Evolutionary conservation across 192 early-diverging fungal genomes (phyloP).

Genomic region (Backusella circina): DNA sequence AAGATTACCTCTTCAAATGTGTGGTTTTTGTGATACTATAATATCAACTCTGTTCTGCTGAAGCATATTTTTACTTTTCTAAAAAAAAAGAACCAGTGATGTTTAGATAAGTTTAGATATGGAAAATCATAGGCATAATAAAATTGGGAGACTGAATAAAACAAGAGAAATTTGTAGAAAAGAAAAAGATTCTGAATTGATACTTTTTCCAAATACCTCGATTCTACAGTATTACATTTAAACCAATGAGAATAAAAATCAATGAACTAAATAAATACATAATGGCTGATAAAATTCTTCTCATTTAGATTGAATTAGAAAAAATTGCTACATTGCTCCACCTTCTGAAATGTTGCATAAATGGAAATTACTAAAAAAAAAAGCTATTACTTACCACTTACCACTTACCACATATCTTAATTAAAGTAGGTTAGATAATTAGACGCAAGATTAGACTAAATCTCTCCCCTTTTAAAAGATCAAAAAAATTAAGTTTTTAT

Average conservation of each 20-base stretch:
- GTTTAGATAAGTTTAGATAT: background rate
- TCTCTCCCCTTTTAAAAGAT: background rate
- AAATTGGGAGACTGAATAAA: background rate
- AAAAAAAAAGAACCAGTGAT: background rate
- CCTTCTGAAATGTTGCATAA: too few species aligned
- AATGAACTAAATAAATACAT: too few species aligned
- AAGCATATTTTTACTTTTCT: background rate
- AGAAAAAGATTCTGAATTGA: too few species aligned
- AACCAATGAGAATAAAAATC: too few species aligned
- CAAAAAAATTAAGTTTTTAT: background rate
- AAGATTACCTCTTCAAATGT: too few species aligned
- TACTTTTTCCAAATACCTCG: too few species aligned
- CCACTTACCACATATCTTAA: background rate
- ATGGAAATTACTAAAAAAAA: background rate
- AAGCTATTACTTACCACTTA: background rate
- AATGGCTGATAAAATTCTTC: too few species aligned
- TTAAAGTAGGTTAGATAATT: background rate
- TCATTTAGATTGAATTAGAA: too few species aligned
- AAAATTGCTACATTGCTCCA: too few species aligned
- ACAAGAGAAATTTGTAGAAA: background rate
- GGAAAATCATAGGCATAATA: background rate
- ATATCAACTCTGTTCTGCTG: background rate
- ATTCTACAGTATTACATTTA: too few species aligned
- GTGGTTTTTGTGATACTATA: too few species aligned
- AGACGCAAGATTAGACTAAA: background rate